Evolutionary conservation across 371 early-diverging fungal species (phyloP).

Genomic region (Mucor circinelloides): DNA sequence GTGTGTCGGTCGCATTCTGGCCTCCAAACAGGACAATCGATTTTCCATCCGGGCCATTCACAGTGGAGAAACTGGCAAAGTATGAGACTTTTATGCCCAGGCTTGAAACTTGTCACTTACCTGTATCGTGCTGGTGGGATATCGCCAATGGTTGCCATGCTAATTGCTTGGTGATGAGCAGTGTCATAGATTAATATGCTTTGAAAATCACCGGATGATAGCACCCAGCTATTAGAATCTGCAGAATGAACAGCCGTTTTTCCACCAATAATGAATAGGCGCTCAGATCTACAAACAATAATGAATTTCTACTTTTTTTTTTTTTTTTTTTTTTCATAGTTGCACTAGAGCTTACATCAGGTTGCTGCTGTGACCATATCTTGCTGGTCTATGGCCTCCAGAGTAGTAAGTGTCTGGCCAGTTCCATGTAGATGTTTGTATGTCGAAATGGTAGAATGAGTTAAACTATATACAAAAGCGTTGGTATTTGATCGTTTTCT

Average conservation of each 20-base stretch:
- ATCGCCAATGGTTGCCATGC: conserved; percentile 44
- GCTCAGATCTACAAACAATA: conserved; percentile 18
- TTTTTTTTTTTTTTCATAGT: neutral
- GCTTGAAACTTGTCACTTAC: conserved; percentile 4
- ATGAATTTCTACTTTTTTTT: neutral
- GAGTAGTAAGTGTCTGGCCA: conserved; percentile 23
- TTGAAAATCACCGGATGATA: conserved; percentile 31
- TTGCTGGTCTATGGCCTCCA: conserved; percentile 36
- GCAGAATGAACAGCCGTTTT: conserved; percentile 19
- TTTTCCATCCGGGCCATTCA: conserved; percentile 33
- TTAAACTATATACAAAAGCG: conserved; percentile 10
- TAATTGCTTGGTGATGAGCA: conserved; percentile 15
- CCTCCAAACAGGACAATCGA: conserved; percentile 27
- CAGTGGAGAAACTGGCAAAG: conserved; percentile 25
- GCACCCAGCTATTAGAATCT: conserved; percentile 14
- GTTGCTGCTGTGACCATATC: conserved; percentile 40
- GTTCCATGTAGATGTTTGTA: conserved; percentile 15
- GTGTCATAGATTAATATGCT: conserved; percentile 34
- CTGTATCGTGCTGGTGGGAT: conserved; percentile 30
- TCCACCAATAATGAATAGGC: conserved; percentile 46
- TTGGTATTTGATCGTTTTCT: neutral
- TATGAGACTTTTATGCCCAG: neutral
- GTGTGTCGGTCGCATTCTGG: conserved; percentile 6
- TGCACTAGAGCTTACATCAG: conserved; percentile 26
- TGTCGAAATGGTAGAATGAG: conserved; percentile 18